Conservation (phyloP, 129 eudicot genomes). For the Helianthus tuberosus region DNA sequence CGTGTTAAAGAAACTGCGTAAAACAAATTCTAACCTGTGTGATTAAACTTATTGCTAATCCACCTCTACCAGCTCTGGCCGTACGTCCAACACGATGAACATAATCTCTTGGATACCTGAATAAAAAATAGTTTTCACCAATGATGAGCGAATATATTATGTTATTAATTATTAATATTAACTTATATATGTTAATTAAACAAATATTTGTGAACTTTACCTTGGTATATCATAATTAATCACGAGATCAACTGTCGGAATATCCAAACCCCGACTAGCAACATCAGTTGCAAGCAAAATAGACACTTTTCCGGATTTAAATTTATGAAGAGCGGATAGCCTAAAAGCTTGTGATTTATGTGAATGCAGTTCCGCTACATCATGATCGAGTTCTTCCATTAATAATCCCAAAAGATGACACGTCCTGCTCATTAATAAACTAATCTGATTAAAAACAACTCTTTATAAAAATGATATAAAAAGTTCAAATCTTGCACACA, state of each 20-base stretch:
- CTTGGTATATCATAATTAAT: constrained; percentile 89
- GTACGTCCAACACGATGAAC: constrained; percentile 99
- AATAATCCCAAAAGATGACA: constrained; percentile 69
- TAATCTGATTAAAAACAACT: neutral
- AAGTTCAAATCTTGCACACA: constrained; percentile 14
- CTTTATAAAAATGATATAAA: neutral
- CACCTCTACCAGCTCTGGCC: constrained; percentile 98
- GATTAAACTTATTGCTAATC: constrained; percentile 73
- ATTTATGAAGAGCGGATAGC: constrained; percentile 78
- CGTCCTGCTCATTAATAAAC: constrained; percentile 43
- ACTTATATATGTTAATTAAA: neutral
- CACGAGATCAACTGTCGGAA: constrained; percentile 93
- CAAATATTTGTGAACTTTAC: constrained; percentile 31
- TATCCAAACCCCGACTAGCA: constrained; percentile 90
- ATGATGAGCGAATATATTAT: neutral
- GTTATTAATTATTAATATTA: too few relatives aligned
- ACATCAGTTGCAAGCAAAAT: constrained; percentile 85
- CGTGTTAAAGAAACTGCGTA: neutral
- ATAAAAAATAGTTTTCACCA: constrained; percentile 4
- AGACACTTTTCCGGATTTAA: constrained; percentile 84
- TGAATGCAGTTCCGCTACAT: constrained; percentile 82
- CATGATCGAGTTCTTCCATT: constrained; percentile 77
- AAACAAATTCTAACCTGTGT: constrained; percentile 52
- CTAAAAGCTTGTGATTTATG: constrained; percentile 77
- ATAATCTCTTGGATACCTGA: constrained; percentile 78